These are phyloP conservation scores for Plasmodium gonderi DNA, from an alignment of 169 alveolate genomes.

Conservation along the genomic window DNA sequence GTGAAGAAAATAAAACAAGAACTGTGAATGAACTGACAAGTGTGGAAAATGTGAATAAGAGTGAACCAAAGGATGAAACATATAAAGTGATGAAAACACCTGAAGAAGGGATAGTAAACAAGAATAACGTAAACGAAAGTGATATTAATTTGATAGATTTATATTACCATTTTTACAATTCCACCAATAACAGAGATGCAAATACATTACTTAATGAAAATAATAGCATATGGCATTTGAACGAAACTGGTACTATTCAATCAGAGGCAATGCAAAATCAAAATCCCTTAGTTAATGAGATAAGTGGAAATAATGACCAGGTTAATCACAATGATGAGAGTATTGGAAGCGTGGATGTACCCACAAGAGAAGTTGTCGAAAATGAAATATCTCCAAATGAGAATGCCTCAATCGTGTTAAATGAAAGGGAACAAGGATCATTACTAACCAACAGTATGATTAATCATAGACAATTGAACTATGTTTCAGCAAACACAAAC, in stretches of 20 bases:
- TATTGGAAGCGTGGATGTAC: not conserved
- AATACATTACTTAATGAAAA: slow-evolving; percentile 45
- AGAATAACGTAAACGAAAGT: slow-evolving; percentile 9
- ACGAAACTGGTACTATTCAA: slow-evolving; percentile 51
- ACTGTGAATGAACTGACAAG: slow-evolving; percentile 6
- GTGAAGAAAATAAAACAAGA: slow-evolving; percentile 49
- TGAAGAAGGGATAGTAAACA: not conserved
- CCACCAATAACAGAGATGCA: slow-evolving; percentile 33
- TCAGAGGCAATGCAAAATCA: not conserved
- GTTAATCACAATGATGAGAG: too few species aligned
- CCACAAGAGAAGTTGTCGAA: not conserved
- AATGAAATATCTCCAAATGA: not conserved
- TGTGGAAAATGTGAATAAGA: slow-evolving; percentile 27
- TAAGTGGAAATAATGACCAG: too few species aligned
- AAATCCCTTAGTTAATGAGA: too few species aligned
- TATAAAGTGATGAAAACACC: not conserved
- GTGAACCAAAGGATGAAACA: not conserved
- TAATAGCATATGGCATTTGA: slow-evolving; percentile 52
- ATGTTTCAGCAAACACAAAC: not conserved
- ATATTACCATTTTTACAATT: slow-evolving; percentile 64
- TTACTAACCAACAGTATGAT: not conserved
- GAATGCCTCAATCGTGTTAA: not conserved
- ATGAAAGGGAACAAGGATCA: not conserved
- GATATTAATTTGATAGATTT: slow-evolving; percentile 55
- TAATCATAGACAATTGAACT: not conserved